Conservation (phyloP, 2,329 filamentous ascomycete species). For the Pseudogymnoascus sp. region DNA sequence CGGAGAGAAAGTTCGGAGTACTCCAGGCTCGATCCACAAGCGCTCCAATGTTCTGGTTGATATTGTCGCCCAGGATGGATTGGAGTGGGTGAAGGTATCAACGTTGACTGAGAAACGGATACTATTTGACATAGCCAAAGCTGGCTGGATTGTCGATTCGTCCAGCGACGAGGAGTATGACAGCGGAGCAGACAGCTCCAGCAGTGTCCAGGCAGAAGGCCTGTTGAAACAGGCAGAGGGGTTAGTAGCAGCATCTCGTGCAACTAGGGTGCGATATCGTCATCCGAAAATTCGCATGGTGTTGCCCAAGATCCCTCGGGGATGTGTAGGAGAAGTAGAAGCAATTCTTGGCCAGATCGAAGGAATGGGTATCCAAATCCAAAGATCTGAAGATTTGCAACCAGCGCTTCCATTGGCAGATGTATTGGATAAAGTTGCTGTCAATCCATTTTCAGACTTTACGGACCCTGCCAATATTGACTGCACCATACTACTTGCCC, state of each 20-base stretch:
- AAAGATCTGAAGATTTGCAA: slow-evolving; percentile 26
- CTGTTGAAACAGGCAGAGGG: slow-evolving; percentile 55
- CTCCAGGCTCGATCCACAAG: slow-evolving; percentile 16
- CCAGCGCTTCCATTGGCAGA: slow-evolving; percentile 19
- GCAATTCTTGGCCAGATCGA: slow-evolving; percentile 48
- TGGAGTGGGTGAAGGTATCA: slow-evolving; percentile 63
- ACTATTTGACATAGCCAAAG: slow-evolving; percentile 62
- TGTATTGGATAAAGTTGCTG: slow-evolving; percentile 31
- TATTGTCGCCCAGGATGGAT: slow-evolving; percentile 56
- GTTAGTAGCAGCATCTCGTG: slow-evolving; percentile 50
- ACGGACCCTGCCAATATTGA: slow-evolving; percentile 48
- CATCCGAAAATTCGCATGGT: slow-evolving; percentile 55
- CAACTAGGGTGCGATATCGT: slow-evolving; percentile 51
- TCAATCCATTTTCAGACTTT: slow-evolving; percentile 35
- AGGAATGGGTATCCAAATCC: slow-evolving; percentile 38
- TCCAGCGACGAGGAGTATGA: slow-evolving; percentile 40
- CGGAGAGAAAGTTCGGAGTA: slow-evolving; percentile 15
- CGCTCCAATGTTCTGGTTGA: slow-evolving; percentile 50
- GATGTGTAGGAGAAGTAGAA: slow-evolving; percentile 48
- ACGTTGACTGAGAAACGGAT: slow-evolving; percentile 58
- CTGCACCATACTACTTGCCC: slow-evolving; percentile 60
- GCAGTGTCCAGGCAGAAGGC: slow-evolving; percentile 42
- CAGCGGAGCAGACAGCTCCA: slow-evolving; percentile 34
- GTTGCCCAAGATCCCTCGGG: slow-evolving; percentile 51
- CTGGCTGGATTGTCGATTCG: slow-evolving; percentile 51